Base-by-base conservation (phyloP, 257 asterid genomes). In the Scutellaria barbata region DNA sequence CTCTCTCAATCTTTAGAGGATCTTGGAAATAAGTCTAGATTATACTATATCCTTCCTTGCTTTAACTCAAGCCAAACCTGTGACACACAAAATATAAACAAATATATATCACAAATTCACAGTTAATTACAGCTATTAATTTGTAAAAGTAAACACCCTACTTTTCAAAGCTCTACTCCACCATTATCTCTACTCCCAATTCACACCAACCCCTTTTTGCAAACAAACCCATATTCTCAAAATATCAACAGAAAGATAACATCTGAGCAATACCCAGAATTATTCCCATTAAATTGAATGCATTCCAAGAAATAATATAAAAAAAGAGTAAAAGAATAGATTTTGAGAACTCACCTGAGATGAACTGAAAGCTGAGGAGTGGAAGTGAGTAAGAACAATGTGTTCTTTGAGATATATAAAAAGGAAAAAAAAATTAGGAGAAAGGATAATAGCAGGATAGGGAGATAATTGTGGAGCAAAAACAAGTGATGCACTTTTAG, bases 31-130 rank as follows among this genome's bases (percentile, higher is more conserved):
- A 33, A 8, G 63, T 77, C 79, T 79, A 79, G 76, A 80, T 46
- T 22, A 51, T 63, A 55, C 76, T 47, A 30, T 30, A 30, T 30
- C 35, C 35, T 42, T 72, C 71, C 52, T 65, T 58, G 84, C 85
- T 79, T 74, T 59, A 46, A 68, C 69, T 33, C 62, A 80, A 82
- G 63, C 77, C 71, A 66, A 83, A 80, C 87, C 80, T 83, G 92
- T 84, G 87, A 82, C 42, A 77, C 43, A 69, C 84, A 81, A 77
- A 81, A n/a, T 12, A 66, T 50, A 64, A 58, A 72, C 69, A 81
- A 66, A 10, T 20, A 17, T 20, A 39, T 2, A 30, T 30, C 35
- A 30, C 35, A 30, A 30, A 30, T 30, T 66, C 53, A 5, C 69
- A 71, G 48, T 43, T 40, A 64, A 58, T 17, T 10, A 65, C 46